Base-by-base conservation (phyloP, 1,284 basidiomycete species). In the Naganishia sp. region DNA sequence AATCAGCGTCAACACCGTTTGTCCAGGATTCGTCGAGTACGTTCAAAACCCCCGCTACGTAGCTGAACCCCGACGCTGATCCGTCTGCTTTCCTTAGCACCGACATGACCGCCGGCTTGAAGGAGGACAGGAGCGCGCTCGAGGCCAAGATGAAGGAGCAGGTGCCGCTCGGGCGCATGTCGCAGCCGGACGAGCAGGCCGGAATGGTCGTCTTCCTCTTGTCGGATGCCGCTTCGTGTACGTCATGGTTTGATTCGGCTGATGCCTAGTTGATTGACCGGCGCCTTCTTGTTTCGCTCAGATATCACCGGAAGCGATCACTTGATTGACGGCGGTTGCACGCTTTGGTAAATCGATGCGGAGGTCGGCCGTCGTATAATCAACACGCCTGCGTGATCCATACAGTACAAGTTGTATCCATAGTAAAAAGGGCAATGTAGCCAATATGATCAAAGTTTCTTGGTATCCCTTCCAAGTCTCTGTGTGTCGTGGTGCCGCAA, bases 161-260 rank as follows among this genome's bases (percentile, higher is more conserved):
- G 32, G 63, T 64, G 9, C 65, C 72, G 57, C 51, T 73, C 18
- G 68, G 67, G 21, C 61, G 74, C 17, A 53, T 71, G 21, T 65
- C 69, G 32, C 43, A 69, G 51, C 69, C 72, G 2, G 66, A 73
- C 10, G 74, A 75, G 56, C 72, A 73, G 54, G 74, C 74, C 39
- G 72, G 73, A 23, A 67, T 70, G 43, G 73, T 65, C 15, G 67
- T 75, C 13, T 74, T 73, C 69, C 65, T 74, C 61, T 57, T 75
- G 39, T 72, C 71, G 10, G 73, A 74, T 50, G 67, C 70, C 41
- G 68, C 74, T 45, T 66, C 72, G 21, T 75, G 73, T 75, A 63
- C 69, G 72, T 39, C 2, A 6, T 39, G 35, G 13, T 69, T 11
- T 60, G 9, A 21, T 21, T 53, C 35, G 11, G 28, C 5, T 35